phyloP scores from a whole-genome alignment of 306 rosid species.

The Quercus suber region DNA sequence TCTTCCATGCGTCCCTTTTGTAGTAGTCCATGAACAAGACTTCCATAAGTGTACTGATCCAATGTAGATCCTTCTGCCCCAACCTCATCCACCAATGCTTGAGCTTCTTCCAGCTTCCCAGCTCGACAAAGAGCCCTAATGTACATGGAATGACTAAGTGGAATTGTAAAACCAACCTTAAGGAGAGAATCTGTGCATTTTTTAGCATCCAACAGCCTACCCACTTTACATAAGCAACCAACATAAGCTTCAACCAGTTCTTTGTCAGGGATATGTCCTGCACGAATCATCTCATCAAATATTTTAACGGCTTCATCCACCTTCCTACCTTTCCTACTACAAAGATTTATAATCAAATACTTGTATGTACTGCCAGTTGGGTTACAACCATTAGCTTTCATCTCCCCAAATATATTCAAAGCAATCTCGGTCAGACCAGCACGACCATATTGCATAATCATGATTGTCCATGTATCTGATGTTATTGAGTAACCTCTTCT shows the following conservation, averaged over 20 bases:
- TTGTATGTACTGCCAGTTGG: slow-evolving; percentile 75
- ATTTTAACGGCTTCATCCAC: slow-evolving; percentile 59
- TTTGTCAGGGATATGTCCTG: slow-evolving; percentile 61
- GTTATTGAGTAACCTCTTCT: slow-evolving; percentile 56
- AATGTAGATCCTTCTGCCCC: slow-evolving; percentile 41
- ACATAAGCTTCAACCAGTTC: slow-evolving; percentile 70
- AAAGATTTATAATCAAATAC: slow-evolving; percentile 65
- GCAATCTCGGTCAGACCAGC: slow-evolving; percentile 82
- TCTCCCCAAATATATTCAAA: slow-evolving; percentile 54
- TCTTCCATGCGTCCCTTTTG: slow-evolving; percentile 54
- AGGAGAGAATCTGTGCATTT: slow-evolving; percentile 57
- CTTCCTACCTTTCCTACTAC: slow-evolving; percentile 80
- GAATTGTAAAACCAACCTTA: slow-evolving; percentile 46
- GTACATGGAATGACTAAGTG: slow-evolving; percentile 57
- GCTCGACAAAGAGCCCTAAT: slow-evolving; percentile 74
- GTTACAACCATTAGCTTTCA: slow-evolving; percentile 55
- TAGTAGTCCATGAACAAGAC: slow-evolving; percentile 76
- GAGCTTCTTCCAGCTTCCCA: slow-evolving; percentile 72
- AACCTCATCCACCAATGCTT: slow-evolving; percentile 40
- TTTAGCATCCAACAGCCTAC: slow-evolving; percentile 53
- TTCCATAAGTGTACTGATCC: slow-evolving; percentile 64
- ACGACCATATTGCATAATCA: slow-evolving; percentile 87
- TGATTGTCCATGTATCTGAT: slow-evolving; percentile 91
- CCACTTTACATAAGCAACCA: slow-evolving; percentile 74
- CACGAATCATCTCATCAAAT: slow-evolving; percentile 58